Base-by-base conservation (phyloP, 768 basidiomycete species). In the Candolleomyces aberdarensis region DNA sequence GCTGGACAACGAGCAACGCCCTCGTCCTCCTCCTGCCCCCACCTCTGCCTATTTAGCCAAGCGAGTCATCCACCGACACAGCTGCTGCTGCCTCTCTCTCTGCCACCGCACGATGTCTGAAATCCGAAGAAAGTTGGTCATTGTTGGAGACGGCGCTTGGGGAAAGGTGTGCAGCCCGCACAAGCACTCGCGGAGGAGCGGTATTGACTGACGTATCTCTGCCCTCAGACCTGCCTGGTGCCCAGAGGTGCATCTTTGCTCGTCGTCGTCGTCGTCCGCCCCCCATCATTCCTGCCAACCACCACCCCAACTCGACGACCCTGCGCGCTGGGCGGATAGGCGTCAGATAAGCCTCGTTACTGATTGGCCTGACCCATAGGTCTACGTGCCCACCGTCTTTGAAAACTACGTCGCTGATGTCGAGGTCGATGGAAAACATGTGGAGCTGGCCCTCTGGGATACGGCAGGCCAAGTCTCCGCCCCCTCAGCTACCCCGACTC, bases 371-470 rank as follows among this genome's bases (percentile, higher is more conserved):
- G 98, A 3, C 26, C 26, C 3, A 26, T 26, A 3, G 96, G 97
- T 98, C 68, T 98, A 98, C 72, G 95, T 98, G 64, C 97, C 97
- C 53, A 99, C 97, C 61, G 97, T 99, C 56, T 99, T 98, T 68
- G 97, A 99, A 84, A 98, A 98, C 86, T 97, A 98, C 75, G 96
- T 97, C n/a, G n/a, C n/a, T n/a, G n/a, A n/a, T n/a, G n/a, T n/a
- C 54, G 94, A 98, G 75, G 96, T 98, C 63, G 96, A 98, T 71
- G 92, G 93, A 67, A 98, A 96, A 80, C 93, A 96, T 72, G 96
- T 98, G 68, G 97, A 99, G 78, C 83, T 99, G 69, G 96, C 97
- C 31, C 80, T 99, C 69, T 98, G 97, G 97, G 97, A 98, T 96
- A 98, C 97, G 57, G 96, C 97, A 39, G 97, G 26, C 26, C 26